A percentile compares a stretch with the other conserved stretches of the same genome.
Conservation (phyloP, 1,284 basidiomycete species). For the Pisolithus thermaeus region DNA sequence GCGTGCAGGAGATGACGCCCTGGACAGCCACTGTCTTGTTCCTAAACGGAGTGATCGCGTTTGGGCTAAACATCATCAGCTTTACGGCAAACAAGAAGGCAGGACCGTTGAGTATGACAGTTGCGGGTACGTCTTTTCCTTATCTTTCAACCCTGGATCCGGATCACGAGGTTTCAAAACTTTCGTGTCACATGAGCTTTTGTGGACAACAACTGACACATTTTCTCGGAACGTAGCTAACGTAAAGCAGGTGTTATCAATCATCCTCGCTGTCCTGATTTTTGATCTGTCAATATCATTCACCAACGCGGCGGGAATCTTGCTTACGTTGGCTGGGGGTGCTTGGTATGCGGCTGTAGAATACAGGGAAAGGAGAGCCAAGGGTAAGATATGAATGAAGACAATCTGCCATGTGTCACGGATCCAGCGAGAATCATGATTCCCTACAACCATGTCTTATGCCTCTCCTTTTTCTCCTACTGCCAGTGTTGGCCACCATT, state of each 20-base stretch:
- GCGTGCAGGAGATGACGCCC: constrained; percentile 45
- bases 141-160: background rate
- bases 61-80: constrained; percentile 86
- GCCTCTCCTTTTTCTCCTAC: no score
- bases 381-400: constrained; percentile 9
- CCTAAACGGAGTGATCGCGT: constrained; percentile 82
- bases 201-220: background rate
- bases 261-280: constrained; percentile 76
- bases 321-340: constrained; percentile 78
- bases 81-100: constrained; percentile 89
- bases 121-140: constrained; percentile 55
- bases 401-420: no score
- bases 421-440: no score
- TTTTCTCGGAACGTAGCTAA: constrained; percentile 48
- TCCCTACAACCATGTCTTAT: no score
- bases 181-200: background rate
- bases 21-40: constrained; percentile 52
- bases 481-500: no score
- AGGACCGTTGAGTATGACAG: constrained; percentile 82
- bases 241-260: constrained; percentile 91
- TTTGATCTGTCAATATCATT: constrained; percentile 79
- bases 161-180: background rate
- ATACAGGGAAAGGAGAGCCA: constrained; percentile 47
- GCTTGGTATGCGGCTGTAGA: constrained; percentile 80
- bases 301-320: constrained; percentile 75